Conservation (phyloP, 2,329 filamentous ascomycete genomes). For the Daldinia sp. region DNA sequence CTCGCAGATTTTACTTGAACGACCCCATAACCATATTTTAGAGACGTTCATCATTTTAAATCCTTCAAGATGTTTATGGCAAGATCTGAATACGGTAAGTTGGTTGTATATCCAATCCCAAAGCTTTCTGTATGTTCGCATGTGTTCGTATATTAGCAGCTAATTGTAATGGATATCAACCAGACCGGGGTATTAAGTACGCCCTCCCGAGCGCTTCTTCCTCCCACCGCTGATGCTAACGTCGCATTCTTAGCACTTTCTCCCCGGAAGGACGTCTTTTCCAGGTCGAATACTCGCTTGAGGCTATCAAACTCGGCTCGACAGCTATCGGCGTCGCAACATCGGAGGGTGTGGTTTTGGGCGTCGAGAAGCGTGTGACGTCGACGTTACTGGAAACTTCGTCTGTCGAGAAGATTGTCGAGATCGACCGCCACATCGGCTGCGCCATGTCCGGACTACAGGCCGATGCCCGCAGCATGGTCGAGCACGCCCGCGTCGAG, state of each 20-base stretch:
- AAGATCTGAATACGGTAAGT: conserved; percentile 98
- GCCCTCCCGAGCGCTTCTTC: conserved; percentile 46
- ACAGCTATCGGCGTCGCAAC: conserved; percentile 98
- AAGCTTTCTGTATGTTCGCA: conserved; percentile 23
- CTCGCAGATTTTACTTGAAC: not conserved
- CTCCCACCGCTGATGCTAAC: conserved; percentile 32
- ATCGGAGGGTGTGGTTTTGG: conserved; percentile 91
- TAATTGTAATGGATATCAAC: conserved; percentile 47
- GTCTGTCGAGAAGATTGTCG: conserved; percentile 99
- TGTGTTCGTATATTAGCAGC: conserved; percentile 25
- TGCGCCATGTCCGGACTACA: conserved; percentile 99
- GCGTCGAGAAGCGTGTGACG: conserved; percentile 98
- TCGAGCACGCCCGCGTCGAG: conserved; percentile 98
- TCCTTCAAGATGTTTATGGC: conserved; percentile 94
- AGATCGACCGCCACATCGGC: conserved; percentile 98
- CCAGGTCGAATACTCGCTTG: conserved; percentile 99
- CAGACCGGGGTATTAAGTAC: conserved; percentile 98
- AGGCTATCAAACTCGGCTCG: conserved; percentile 99
- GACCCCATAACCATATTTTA: not conserved
- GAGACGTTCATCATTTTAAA: conserved; percentile 42
- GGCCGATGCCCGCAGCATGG: conserved; percentile 96
- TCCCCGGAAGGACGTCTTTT: conserved; percentile 99
- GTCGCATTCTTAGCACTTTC: conserved; percentile 77
- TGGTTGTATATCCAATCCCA: conserved; percentile 37
- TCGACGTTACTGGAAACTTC: conserved; percentile 96